Conservation (phyloP, 1,284 basidiomycete genomes). For the Malassezia restricta region DNA sequence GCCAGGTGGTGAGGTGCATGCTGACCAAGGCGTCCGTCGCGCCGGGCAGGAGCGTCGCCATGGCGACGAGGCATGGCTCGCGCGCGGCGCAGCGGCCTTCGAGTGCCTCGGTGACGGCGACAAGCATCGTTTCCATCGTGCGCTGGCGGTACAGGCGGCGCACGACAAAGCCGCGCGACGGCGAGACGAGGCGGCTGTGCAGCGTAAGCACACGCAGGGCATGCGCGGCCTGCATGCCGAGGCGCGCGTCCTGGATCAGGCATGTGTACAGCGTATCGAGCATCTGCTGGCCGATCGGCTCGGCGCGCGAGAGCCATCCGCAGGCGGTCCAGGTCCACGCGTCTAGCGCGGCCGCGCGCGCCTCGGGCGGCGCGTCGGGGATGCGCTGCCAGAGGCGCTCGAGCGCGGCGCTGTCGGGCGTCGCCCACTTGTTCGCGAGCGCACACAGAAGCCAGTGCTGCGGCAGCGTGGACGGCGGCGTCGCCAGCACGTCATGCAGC, state of each 20-base stretch:
- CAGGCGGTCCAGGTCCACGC: conserved; percentile 33
- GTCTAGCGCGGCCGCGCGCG: conserved; percentile 16
- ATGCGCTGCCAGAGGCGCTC: conserved; percentile 26
- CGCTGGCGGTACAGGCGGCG: conserved; percentile 59
- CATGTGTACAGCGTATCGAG: conserved; percentile 20
- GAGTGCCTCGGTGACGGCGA: conserved; percentile 55
- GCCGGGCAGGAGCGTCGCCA: conserved; percentile 67
- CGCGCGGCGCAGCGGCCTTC: conserved; percentile 43
- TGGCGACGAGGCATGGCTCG: conserved; percentile 66
- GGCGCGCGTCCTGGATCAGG: conserved; percentile 20
- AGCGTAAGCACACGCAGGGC: conserved; percentile 18
- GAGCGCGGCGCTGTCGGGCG: conserved; percentile 14
- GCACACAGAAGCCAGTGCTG: conserved; percentile 8
- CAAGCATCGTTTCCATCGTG: conserved; percentile 63
- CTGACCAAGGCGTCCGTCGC: conserved; percentile 56
- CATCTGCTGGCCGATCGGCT: conserved; percentile 23
- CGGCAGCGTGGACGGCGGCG: background rate
- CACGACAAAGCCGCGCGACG: conserved; percentile 23
- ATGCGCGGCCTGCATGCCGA: conserved; percentile 3
- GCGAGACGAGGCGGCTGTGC: conserved; percentile 15
- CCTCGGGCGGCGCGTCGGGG: background rate
- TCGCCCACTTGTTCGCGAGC: conserved; percentile 30
- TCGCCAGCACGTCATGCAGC: background rate
- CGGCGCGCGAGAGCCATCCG: conserved; percentile 23
- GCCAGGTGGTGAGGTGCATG: conserved; percentile 52